These are phyloP conservation scores for Penicillium psychrosexuale DNA, from an alignment of 2,329 filamentous ascomycete genomes.

Conservation along the genomic window DNA sequence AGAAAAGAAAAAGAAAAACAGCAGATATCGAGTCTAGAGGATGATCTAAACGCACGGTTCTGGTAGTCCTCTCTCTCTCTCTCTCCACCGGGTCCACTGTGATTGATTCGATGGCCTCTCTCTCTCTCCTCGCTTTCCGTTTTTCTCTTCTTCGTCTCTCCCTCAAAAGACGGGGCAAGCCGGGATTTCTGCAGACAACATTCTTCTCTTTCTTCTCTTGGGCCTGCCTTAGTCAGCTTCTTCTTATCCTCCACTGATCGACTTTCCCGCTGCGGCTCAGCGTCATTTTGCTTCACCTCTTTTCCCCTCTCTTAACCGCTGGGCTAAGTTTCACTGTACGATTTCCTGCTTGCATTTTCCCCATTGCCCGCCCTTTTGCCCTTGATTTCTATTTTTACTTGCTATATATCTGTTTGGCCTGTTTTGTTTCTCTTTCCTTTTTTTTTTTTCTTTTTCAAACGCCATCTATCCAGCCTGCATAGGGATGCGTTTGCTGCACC, in stretches of 20 bases:
- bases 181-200: slow-evolving; percentile 16
- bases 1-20: neutral
- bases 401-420: neutral
- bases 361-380: neutral
- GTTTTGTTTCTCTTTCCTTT: no score
- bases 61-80: neutral
- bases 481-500: slow-evolving; percentile 29
- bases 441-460: slow-evolving; percentile 9
- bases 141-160: slow-evolving; percentile 14
- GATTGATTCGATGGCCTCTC: slow-evolving; percentile 5
- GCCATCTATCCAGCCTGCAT: slow-evolving; percentile 17
- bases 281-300: slow-evolving; percentile 15
- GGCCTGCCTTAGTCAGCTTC: slow-evolving; percentile 23
- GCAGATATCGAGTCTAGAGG: slow-evolving; percentile 9
- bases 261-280: slow-evolving; percentile 29
- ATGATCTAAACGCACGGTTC: slow-evolving; percentile 14
- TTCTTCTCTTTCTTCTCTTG: slow-evolving; percentile 16
- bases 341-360: neutral
- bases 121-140: slow-evolving; percentile 30
- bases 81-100: slow-evolving; percentile 9
- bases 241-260: slow-evolving; percentile 23
- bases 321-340: slow-evolving; percentile 5
- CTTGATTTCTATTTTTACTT: slow-evolving; percentile 15
- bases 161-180: slow-evolving; percentile 25
- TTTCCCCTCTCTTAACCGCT: slow-evolving; percentile 10